A percentile compares a stretch with the other conserved stretches of the same genome.
Evolutionary conservation across 2,329 filamentous ascomycete genomes (phyloP).

Genomic region (Incumbomyces delicatus): DNA sequence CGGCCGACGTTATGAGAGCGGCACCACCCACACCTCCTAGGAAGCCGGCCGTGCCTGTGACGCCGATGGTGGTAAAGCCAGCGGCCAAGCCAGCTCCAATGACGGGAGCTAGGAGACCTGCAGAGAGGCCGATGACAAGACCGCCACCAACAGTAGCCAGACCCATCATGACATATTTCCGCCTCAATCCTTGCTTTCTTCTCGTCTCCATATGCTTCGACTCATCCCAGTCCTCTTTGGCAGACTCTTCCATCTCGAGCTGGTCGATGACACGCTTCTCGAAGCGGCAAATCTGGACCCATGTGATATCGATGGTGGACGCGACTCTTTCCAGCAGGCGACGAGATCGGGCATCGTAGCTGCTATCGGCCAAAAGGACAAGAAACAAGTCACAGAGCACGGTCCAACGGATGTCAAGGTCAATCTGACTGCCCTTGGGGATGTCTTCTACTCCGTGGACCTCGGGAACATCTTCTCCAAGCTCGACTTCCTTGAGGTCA

Average conservation of each 20-base stretch:
- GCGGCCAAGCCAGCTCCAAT: conserved; percentile 91
- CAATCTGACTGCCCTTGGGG: conserved; percentile 70
- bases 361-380: conserved; percentile 87
- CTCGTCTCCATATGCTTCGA: conserved; percentile 84
- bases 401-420: conserved; percentile 95
- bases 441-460: conserved; percentile 77
- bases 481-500: conserved; percentile 47
- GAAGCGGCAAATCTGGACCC: conserved; percentile 91
- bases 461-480: conserved; percentile 62
- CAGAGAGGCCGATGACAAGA: conserved; percentile 88
- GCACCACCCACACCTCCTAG: conserved; percentile 85
- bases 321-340: conserved; percentile 75
- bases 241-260: conserved; percentile 92
- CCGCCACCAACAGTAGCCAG: conserved; percentile 91
- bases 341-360: conserved; percentile 83
- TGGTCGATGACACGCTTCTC: conserved; percentile 96
- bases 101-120: conserved; percentile 80
- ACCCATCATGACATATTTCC: conserved; percentile 88
- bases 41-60: conserved; percentile 79
- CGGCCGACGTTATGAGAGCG: conserved; percentile 83
- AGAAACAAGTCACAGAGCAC: conserved; percentile 93
- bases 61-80: conserved; percentile 89
- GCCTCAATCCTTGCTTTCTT: conserved; percentile 69
- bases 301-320: conserved; percentile 67
- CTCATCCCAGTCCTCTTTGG: conserved; percentile 97